Base-by-base conservation (phyloP, 192 early-diverging fungal species). In the Coemansia sp. region DNA sequence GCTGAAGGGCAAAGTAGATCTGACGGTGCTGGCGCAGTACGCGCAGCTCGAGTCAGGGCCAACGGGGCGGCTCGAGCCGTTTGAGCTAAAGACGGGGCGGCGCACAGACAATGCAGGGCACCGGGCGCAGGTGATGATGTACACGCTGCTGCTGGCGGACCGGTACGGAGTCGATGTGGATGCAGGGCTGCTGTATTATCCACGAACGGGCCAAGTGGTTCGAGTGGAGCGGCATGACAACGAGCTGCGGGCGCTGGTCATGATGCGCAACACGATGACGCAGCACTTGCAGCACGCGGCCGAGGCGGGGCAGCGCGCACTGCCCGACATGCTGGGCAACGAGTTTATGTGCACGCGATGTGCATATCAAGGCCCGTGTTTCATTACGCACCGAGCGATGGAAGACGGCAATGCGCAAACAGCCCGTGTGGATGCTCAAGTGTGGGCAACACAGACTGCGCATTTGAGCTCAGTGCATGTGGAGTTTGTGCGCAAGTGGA, bases 1-100 rank as follows among this genome's bases (percentile, higher is more conserved):
- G 1, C 75, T 98, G 15, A 96, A 96, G 58, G 96, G 96, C 22
- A 94, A 92, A 65, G 84, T 98, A 23, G 95, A 98, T 66, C 87
- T 89, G 23, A 89, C 89, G 1, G 66, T 78, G 1, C 39, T 72
- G 55, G 67, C 75, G 12, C 68, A 62, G 53, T 72, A 62, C 39
- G 29, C 59, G 6, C 56, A 24, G 3, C 21, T 21, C 21, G 22
- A 47, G 2, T 35, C 32, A 8, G 32, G 8, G 8, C 32, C 1
- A 35, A 63, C 73, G 7, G 75, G 81, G 11, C 60, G 88, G 27
- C 84, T 87, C 7, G 81, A 88, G 43, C 96, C 96, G 1, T 83
- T 98, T 50, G 96, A 98, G 73, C 59, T 98, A 7, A 98, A 98
- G 70, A 91, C 92, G 4, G 93, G 95, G 5, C 88, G 85, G 53